Evolutionary conservation across 768 basidiomycete genomes (phyloP).

Genomic region (Naganishia randhawae): DNA sequence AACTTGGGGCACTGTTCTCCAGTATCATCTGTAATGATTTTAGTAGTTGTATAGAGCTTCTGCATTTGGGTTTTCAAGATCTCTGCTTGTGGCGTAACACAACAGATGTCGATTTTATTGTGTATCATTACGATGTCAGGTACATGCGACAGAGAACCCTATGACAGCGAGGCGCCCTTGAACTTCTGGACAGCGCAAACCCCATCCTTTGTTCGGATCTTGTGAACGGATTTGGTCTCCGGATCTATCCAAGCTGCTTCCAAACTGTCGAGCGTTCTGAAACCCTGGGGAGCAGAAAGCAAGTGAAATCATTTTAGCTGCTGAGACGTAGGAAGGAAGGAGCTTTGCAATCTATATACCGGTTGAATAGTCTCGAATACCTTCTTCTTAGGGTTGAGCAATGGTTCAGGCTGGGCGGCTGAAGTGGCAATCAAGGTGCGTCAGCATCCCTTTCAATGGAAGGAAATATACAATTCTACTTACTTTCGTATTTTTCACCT

Average conservation of each 20-base stretch:
- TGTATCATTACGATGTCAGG: neutral
- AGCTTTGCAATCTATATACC: slow-evolving; percentile 50
- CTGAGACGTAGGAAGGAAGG: neutral
- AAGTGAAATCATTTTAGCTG: neutral
- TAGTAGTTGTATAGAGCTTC: slow-evolving; percentile 1
- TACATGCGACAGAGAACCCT: slow-evolving; percentile 37
- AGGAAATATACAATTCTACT: slow-evolving; percentile 33
- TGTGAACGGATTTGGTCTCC: slow-evolving; percentile 69
- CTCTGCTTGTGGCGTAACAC: neutral
- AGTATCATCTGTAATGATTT: neutral
- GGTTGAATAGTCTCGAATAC: slow-evolving; percentile 96
- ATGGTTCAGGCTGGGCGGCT: slow-evolving; percentile 59
- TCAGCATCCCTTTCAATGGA: neutral
- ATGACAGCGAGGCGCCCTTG: slow-evolving; percentile 88
- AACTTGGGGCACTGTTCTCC: neutral
- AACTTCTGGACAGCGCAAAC: slow-evolving; percentile 74
- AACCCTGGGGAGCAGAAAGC: slow-evolving; percentile 56
- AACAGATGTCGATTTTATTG: neutral
- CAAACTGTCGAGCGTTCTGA: slow-evolving; percentile 77
- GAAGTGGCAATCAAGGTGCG: neutral
- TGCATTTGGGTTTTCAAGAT: neutral
- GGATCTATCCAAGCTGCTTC: slow-evolving; percentile 95
- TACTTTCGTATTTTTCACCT: slow-evolving; percentile 78
- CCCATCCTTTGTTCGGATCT: slow-evolving; percentile 76
- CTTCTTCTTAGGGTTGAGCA: slow-evolving; percentile 98